A percentile compares a stretch with the other conserved stretches of the same genome.
Evolutionary conservation across 2,329 filamentous ascomycete species (phyloP).

Genomic region (Ascochyta koolunga): DNA sequence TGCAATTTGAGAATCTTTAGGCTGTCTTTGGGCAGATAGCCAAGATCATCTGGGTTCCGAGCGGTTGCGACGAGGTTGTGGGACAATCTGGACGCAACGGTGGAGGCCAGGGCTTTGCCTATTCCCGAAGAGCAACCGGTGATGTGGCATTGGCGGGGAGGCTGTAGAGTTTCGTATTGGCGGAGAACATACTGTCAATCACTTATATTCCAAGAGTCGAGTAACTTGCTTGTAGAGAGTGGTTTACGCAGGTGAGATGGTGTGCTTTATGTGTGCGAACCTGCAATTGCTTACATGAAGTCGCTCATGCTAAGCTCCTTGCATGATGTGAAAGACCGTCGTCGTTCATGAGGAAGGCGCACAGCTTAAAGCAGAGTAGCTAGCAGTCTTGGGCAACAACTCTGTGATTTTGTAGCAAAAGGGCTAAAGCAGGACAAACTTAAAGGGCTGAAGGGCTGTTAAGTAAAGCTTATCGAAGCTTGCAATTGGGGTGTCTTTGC

Average conservation of each 20-base stretch:
- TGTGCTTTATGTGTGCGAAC: background rate
- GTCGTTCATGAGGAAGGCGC: background rate
- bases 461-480: background rate
- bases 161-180: conserved; percentile 9
- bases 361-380: background rate
- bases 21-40: conserved; percentile 47
- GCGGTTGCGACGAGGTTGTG: conserved; percentile 58
- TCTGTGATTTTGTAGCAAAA: background rate
- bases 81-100: conserved; percentile 47
- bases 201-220: background rate
- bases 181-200: conserved; percentile 2
- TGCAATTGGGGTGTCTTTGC: background rate
- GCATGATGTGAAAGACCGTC: background rate
- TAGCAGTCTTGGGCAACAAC: background rate
- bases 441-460: conserved; percentile 10
- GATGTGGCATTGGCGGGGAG: conserved; percentile 9
- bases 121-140: conserved; percentile 59
- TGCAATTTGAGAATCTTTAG: conserved; percentile 53
- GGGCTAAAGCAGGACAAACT: background rate
- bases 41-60: conserved; percentile 52
- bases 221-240: background rate
- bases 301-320: background rate
- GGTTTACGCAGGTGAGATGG: background rate
- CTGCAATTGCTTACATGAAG: background rate
- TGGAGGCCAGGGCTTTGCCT: conserved; percentile 49